phyloP scores from a whole-genome alignment of 108 stramenopile species.

The Fragilariopsis cylindrus region DNA sequence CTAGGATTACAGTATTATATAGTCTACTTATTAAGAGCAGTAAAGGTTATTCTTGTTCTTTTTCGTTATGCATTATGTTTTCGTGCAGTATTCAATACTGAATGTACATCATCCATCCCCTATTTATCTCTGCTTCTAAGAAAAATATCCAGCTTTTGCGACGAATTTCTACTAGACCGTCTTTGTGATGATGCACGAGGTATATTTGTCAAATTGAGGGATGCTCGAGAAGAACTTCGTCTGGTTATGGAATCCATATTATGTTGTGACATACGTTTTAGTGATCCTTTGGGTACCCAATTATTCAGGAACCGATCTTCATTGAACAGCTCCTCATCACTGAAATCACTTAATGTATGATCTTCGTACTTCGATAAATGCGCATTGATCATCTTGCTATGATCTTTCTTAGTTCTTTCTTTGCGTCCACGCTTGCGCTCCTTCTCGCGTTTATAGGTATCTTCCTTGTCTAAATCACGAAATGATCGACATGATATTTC shows the following conservation, averaged over 20 bases:
- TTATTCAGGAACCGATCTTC: neutral
- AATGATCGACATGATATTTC: conserved; percentile 10
- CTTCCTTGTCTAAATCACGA: conserved; percentile 32
- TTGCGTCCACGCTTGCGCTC: conserved; percentile 31
- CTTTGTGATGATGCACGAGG: neutral
- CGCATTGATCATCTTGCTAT: neutral
- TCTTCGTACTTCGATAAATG: neutral
- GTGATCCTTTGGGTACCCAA: conserved; percentile 7
- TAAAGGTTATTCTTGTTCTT: neutral
- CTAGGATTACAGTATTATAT: neutral
- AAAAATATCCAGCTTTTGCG: conserved; percentile 1
- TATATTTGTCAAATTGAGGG: neutral
- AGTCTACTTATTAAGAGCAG: neutral
- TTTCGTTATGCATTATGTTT: no score
- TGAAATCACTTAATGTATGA: conserved; percentile 8
- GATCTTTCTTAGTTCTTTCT: conserved; percentile 21
- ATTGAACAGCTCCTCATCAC: conserved; percentile 8
- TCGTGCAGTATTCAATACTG: no score
- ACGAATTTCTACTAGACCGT: conserved; percentile 5
- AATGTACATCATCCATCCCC: neutral
- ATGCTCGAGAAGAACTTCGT: neutral
- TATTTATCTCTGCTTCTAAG: conserved; percentile 2
- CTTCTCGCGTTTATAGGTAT: conserved; percentile 14
- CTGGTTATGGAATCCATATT: conserved; percentile 9
- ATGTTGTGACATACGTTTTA: conserved; percentile 20